phyloP scores from a whole-genome alignment of 257 asterid genomes.

The Przewalskia tangutica region DNA sequence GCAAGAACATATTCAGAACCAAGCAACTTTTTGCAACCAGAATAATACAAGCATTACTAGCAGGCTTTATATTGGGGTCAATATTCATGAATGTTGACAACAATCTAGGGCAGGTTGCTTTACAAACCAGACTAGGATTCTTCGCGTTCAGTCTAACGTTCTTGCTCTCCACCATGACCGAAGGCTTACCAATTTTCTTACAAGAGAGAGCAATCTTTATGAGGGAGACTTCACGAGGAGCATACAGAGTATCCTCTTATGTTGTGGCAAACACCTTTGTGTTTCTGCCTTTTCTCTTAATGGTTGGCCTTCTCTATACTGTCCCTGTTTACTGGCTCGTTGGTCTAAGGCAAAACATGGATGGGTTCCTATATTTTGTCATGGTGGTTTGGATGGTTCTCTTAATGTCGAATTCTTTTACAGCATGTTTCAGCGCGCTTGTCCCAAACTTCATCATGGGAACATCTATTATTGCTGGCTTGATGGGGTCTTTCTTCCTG shows the following conservation, averaged over 20 bases:
- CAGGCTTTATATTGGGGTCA: constrained; percentile 58
- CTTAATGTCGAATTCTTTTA: constrained; percentile 70
- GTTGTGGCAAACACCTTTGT: constrained; percentile 64
- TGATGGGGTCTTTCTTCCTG: constrained; percentile 86
- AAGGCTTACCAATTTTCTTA: constrained; percentile 74
- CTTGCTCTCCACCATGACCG: constrained; percentile 65
- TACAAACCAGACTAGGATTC: constrained; percentile 64
- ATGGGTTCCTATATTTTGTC: constrained; percentile 62
- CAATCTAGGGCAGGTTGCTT: constrained; percentile 25
- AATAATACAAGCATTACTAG: constrained; percentile 41
- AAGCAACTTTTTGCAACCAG: constrained; percentile 65
- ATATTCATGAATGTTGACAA: constrained; percentile 53
- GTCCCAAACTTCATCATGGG: constrained; percentile 91
- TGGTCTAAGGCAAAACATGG: constrained; percentile 46
- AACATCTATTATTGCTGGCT: constrained; percentile 65
- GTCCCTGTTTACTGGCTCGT: constrained; percentile 71
- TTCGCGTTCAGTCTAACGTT: constrained; percentile 74
- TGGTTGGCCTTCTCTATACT: constrained; percentile 49
- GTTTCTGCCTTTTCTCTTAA: constrained; percentile 55
- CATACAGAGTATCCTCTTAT: constrained; percentile 75
- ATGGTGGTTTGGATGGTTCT: constrained; percentile 65
- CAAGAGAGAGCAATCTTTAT: constrained; percentile 60
- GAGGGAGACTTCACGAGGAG: constrained; percentile 66
- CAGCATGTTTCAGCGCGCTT: constrained; percentile 77
- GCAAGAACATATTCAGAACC: constrained; percentile 64